phyloP scores from a whole-genome alignment of 495 filamentous ascomycete genomes.

The Thozetella sp. region DNA sequence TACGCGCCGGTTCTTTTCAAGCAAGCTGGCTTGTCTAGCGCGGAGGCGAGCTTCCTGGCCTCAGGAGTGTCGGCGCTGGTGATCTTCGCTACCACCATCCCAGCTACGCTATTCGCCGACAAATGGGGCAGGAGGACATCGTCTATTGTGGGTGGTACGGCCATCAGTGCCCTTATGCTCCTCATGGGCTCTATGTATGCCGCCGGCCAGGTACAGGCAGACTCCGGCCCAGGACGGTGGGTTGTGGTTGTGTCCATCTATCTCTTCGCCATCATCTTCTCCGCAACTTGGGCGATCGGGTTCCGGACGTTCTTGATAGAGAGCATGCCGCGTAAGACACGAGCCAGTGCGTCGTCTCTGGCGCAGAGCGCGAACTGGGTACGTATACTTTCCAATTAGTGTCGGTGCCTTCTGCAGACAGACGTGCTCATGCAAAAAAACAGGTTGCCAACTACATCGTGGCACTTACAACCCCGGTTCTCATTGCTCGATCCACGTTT shows the following conservation, averaged over 20 bases:
- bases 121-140: constrained; percentile 62
- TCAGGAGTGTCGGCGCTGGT: constrained; percentile 54
- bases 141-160: constrained; percentile 55
- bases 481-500: constrained; percentile 55
- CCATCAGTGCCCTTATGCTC: constrained; percentile 34
- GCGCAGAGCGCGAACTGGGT: constrained; percentile 55
- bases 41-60: constrained; percentile 49
- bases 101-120: constrained; percentile 58
- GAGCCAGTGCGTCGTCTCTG: constrained; percentile 52
- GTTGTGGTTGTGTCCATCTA: constrained; percentile 56
- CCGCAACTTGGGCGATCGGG: constrained; percentile 52
- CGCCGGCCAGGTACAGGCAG: constrained; percentile 41
- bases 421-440: not conserved
- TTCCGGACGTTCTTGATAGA: constrained; percentile 57
- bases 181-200: constrained; percentile 49
- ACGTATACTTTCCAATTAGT: not conserved
- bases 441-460: constrained; percentile 58
- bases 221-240: constrained; percentile 50
- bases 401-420: not conserved
- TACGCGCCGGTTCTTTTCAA: constrained; percentile 53
- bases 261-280: constrained; percentile 35
- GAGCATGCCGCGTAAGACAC: constrained; percentile 56
- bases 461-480: constrained; percentile 63
- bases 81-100: constrained; percentile 49
- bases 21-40: constrained; percentile 46